phyloP scores from a whole-genome alignment of 768 basidiomycete genomes.

The Postia placenta region DNA sequence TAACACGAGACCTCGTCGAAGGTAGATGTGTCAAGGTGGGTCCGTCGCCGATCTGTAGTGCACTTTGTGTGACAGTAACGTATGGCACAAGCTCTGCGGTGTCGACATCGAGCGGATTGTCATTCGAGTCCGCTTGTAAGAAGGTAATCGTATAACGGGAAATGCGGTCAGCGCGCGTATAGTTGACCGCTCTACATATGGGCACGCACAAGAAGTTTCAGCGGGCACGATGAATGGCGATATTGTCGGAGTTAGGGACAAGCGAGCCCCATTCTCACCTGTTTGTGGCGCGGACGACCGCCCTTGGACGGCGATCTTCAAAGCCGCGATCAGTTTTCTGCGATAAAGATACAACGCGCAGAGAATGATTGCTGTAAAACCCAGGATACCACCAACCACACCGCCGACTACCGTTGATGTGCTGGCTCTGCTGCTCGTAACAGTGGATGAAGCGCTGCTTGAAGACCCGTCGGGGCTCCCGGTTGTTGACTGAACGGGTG shows the following conservation, averaged over 20 bases:
- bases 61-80: neutral
- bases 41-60: neutral
- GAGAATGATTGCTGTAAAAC: neutral
- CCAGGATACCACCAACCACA: neutral
- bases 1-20: neutral
- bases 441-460: neutral
- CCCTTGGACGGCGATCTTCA: too few relatives aligned
- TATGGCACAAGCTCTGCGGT: neutral
- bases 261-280: too few relatives aligned
- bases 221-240: too few relatives aligned
- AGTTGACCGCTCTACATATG: too few relatives aligned
- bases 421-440: neutral
- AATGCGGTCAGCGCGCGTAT: too few relatives aligned
- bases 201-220: too few relatives aligned
- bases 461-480: neutral
- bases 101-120: neutral
- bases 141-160: too few relatives aligned
- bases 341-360: neutral
- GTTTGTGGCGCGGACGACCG: neutral
- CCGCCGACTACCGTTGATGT: neutral
- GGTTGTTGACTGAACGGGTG: neutral
- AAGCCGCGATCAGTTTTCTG: too few relatives aligned
- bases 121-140: too few relatives aligned
- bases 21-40: neutral
- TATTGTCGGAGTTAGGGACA: neutral